These are phyloP conservation scores for Debaryomyces tyrocola DNA, from an alignment of 805 yeast genomes.

Conservation along the genomic window DNA sequence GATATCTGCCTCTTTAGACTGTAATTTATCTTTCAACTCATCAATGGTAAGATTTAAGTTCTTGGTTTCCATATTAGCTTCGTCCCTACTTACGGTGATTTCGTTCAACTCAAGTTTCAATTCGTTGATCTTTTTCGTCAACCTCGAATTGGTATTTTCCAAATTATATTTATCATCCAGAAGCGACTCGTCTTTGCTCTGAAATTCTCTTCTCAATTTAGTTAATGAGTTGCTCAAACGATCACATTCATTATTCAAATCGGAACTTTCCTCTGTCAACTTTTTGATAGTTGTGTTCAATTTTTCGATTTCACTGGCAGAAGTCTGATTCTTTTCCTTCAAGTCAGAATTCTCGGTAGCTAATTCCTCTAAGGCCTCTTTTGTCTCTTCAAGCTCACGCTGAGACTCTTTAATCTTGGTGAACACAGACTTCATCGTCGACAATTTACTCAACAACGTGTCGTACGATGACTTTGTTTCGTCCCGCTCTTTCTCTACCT, in stretches of 20 bases:
- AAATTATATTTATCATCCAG: conserved; percentile 41
- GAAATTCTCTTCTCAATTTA: conserved; percentile 35
- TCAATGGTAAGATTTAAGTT: conserved; percentile 43
- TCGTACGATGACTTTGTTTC: conserved; percentile 61
- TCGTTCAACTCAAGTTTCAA: conserved; percentile 42
- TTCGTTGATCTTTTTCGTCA: conserved; percentile 40
- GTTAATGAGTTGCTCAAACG: conserved; percentile 43
- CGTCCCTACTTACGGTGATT: conserved; percentile 36
- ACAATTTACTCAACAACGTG: conserved; percentile 56
- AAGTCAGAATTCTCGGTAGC: conserved; percentile 18
- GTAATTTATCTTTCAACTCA: conserved; percentile 43
- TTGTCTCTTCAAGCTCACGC: conserved; percentile 55
- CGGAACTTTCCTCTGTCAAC: conserved; percentile 31
- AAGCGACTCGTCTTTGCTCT: conserved; percentile 31
- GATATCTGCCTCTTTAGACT: conserved; percentile 9
- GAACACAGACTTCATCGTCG: conserved; percentile 74
- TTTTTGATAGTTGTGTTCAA: conserved; percentile 15
- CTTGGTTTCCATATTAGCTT: conserved; percentile 40
- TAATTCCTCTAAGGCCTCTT: conserved; percentile 39
- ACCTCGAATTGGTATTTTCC: conserved; percentile 39
- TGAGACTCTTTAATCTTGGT: conserved; percentile 72
- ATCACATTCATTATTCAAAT: conserved; percentile 56
- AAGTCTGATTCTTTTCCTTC: conserved; percentile 8
- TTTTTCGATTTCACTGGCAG: conserved; percentile 14
- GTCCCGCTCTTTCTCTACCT: conserved; percentile 52